Evolutionary conservation across 75 land plant genomes (phyloP).

Genomic region (Picea glauca): DNA sequence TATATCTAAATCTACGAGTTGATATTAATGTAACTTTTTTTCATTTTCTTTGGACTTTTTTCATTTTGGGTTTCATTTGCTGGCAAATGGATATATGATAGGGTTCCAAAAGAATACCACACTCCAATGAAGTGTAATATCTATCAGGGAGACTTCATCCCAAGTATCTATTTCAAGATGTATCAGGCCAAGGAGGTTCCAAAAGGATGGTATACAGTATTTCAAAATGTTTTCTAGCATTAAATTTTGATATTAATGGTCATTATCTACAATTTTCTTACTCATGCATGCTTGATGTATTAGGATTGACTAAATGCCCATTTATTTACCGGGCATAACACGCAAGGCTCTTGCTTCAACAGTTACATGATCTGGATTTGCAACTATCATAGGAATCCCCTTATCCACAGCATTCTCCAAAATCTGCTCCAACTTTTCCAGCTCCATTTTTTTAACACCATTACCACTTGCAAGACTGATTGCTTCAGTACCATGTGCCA

Average conservation of each 20-base stretch:
- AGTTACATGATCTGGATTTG: slow-evolving; percentile 89
- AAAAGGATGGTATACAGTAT: background rate
- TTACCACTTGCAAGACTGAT: slow-evolving; percentile 49
- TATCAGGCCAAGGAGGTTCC: background rate
- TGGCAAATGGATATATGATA: background rate
- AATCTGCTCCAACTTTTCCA: slow-evolving; percentile 62
- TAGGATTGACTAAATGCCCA: background rate
- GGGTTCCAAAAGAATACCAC: background rate
- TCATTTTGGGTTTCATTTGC: too few species aligned
- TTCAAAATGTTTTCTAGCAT: background rate
- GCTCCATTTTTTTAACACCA: slow-evolving; percentile 25
- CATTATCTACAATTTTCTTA: background rate
- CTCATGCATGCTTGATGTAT: background rate
- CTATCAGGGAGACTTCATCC: background rate
- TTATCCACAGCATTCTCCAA: slow-evolving; percentile 49
- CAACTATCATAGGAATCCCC: slow-evolving; percentile 78
- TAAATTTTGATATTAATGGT: background rate
- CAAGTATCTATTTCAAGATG: background rate
- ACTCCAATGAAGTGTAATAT: background rate
- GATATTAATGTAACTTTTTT: too few species aligned
- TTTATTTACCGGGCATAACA: slow-evolving; percentile 74
- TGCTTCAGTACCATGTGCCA: slow-evolving; percentile 91
- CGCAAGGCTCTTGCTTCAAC: slow-evolving; percentile 86
- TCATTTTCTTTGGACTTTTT: too few species aligned
- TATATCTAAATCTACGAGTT: too few species aligned